Percentiles rank a stretch among this genome's conserved stretches.
Evolutionary conservation across 495 filamentous ascomycete species (phyloP).

Genomic region (Penicillium coprophilum): DNA sequence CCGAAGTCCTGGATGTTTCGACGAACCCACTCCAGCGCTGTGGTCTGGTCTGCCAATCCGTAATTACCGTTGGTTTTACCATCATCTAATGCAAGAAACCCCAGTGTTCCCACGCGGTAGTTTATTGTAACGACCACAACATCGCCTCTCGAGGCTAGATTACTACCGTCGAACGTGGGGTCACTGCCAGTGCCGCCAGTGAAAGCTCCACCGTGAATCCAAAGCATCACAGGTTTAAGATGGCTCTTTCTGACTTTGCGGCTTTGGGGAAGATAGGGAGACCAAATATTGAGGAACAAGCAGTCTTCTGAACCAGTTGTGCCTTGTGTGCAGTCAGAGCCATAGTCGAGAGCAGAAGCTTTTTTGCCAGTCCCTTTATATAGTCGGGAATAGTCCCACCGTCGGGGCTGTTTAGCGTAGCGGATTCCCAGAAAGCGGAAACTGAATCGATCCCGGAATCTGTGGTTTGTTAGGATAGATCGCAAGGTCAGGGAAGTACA

Average conservation of each 20-base stretch:
- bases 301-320: conserved; percentile 32
- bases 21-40: conserved; percentile 37
- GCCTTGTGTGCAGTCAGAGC: conserved; percentile 20
- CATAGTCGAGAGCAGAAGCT: conserved; percentile 24
- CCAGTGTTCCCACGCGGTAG: conserved; percentile 41
- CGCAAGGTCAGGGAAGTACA: background rate
- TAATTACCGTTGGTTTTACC: conserved; percentile 35
- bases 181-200: conserved; percentile 40
- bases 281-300: conserved; percentile 49
- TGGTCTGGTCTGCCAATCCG: conserved; percentile 40
- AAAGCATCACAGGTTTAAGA: conserved; percentile 46
- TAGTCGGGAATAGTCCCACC: conserved; percentile 24
- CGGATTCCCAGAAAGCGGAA: conserved; percentile 29
- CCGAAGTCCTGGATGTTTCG: conserved; percentile 40
- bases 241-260: conserved; percentile 12
- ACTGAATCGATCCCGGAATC: conserved; percentile 27
- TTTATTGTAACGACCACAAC: conserved; percentile 49
- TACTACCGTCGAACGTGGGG: conserved; percentile 41
- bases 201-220: conserved; percentile 51
- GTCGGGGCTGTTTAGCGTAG: conserved; percentile 20
- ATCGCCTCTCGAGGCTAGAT: conserved; percentile 44
- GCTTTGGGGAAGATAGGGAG: conserved; percentile 43
- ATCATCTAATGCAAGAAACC: conserved; percentile 32
- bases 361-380: conserved; percentile 17
- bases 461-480: conserved; percentile 1